A percentile compares a stretch with the other conserved stretches of the same genome.
These are phyloP conservation scores for Anastatica hierochuntica DNA, from an alignment of 345 rosid species.

Conservation along the genomic window DNA sequence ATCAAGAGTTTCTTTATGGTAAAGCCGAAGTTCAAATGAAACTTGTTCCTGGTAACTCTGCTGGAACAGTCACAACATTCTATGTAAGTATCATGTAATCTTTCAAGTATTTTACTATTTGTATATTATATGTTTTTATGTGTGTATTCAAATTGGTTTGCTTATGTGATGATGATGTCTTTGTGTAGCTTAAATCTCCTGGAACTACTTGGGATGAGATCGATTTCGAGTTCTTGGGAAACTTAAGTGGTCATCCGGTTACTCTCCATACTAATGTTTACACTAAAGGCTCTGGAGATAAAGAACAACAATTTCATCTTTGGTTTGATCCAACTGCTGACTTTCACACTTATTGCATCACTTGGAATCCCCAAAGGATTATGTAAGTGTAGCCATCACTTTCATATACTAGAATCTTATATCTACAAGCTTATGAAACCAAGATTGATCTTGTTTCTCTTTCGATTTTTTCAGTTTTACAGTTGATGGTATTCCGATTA, in stretches of 20 bases:
- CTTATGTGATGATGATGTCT: neutral
- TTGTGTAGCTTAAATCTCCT: conserved; percentile 22
- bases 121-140: no score
- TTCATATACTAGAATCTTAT: no score
- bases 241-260: conserved; percentile 37
- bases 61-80: conserved; percentile 47
- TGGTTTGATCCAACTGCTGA: conserved; percentile 28
- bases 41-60: conserved; percentile 50
- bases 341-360: no score
- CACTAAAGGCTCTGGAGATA: conserved; percentile 26
- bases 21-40: conserved; percentile 45
- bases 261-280: conserved; percentile 30
- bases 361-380: conserved; percentile 27
- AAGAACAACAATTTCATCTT: conserved; percentile 29
- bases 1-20: conserved; percentile 41
- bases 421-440: no score
- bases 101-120: neutral
- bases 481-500: conserved; percentile 43
- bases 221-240: conserved; percentile 33
- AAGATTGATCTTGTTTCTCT: no score
- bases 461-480: conserved; percentile 31
- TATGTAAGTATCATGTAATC: conserved; percentile 28
- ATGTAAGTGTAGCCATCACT: conserved; percentile 12
- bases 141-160: neutral
- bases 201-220: conserved; percentile 29